Percentiles rank a stretch among this genome's conserved stretches.
These are phyloP conservation scores for Penicillium tannophilum DNA, from an alignment of 495 filamentous ascomycete genomes.

Conservation along the genomic window DNA sequence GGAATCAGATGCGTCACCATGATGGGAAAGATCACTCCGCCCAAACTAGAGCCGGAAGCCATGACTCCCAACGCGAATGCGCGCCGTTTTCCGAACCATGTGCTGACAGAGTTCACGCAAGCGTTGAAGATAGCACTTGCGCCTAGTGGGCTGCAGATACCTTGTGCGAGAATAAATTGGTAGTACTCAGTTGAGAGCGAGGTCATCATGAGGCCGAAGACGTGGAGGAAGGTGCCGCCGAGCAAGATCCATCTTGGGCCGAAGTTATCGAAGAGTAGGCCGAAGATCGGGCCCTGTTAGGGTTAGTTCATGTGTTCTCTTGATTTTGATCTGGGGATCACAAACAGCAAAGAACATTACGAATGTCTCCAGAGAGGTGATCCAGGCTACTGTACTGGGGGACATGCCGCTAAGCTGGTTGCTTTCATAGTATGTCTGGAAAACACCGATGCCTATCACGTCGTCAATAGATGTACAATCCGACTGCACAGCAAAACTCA, in stretches of 20 bases:
- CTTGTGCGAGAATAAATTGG: slow-evolving; percentile 48
- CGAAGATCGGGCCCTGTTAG: slow-evolving; percentile 48
- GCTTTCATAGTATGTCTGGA: slow-evolving; percentile 58
- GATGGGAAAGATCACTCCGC: slow-evolving; percentile 58
- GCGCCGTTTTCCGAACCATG: slow-evolving; percentile 69
- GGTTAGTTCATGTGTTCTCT: background rate
- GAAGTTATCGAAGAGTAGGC: slow-evolving; percentile 70
- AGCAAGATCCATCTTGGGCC: slow-evolving; percentile 68
- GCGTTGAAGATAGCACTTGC: slow-evolving; percentile 63
- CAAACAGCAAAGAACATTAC: slow-evolving; percentile 44
- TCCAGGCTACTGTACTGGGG: slow-evolving; percentile 52
- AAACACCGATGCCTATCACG: slow-evolving; percentile 57
- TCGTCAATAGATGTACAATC: background rate
- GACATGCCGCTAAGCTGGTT: slow-evolving; percentile 44
- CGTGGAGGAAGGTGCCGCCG: slow-evolving; percentile 61
- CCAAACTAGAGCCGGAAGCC: slow-evolving; percentile 64
- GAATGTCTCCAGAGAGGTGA: slow-evolving; percentile 53
- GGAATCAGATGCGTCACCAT: slow-evolving; percentile 67
- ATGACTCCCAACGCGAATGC: slow-evolving; percentile 71
- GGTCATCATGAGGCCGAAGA: slow-evolving; percentile 70
- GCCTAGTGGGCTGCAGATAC: slow-evolving; percentile 52
- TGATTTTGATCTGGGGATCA: background rate
- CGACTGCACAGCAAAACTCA: slow-evolving; percentile 17
- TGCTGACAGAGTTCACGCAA: slow-evolving; percentile 58
- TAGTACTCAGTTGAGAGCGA: slow-evolving; percentile 46